Evolutionary conservation across 176 grass and related monocot genomes (phyloP), one percentile per base, ranked within the genome.

Genomic region (Eleusine indica): DNA sequence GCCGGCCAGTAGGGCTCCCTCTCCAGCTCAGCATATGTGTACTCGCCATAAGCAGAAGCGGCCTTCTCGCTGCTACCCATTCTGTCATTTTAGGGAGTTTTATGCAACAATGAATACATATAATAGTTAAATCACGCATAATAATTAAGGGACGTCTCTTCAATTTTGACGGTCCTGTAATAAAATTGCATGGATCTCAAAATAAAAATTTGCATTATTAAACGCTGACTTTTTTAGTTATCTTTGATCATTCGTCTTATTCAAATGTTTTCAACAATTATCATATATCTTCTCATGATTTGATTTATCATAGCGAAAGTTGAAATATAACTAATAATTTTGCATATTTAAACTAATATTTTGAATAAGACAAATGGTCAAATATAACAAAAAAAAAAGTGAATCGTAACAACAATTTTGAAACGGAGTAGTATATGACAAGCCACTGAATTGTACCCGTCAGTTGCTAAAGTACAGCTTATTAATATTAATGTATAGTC

Each of bases 1-100:
- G 68, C 47, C 0, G 88, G 88, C 93, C 93, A 92, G 80, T 96
- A 96, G 37, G 67, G 90, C 49, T 92, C 93, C 76, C 93, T 92
- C 83, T 91, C 90, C 43, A 96, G 82, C 38, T 88, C 90, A 21
- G 88, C 88, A 48, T 96, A 96, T 30, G 93, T 96, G 86, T 92
- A 96, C 80, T 89, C 93, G 0, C 94, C 94, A 81, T 97, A 97
- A 81, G 83, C 61, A 9, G 91, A 64, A 42, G 5, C 82, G 2
- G 74, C 60, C 41, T 86, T 87, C 63, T 80, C 83, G 1, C 86
- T 39, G 79, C 94, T 94, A 63, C 91, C 89, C 94, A 97, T 97
- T 89, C 90, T 94, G 79, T 35, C 77, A 80, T 83, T 76, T 64
- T 42, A 15, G 14, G 48, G 6, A 14, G 49, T 82, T 75, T 83